Conservation (phyloP, 257 asterid species). For the Prunella vulgaris region DNA sequence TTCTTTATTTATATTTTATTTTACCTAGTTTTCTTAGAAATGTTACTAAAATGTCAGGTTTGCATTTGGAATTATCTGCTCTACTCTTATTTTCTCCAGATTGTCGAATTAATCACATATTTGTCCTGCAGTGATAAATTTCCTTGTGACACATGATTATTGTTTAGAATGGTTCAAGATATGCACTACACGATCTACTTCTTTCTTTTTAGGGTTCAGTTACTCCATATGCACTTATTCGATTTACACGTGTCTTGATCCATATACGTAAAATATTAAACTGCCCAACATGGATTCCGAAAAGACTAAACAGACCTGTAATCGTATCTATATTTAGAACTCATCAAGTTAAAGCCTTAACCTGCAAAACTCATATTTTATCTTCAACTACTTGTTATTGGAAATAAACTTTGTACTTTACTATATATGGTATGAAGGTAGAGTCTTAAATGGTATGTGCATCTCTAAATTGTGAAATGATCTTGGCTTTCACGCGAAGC, state of each 20-base stretch:
- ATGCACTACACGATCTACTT: background rate
- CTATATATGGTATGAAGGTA: no score
- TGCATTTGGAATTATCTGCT: background rate
- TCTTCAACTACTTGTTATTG: background rate
- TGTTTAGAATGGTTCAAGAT: background rate
- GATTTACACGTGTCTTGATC: background rate
- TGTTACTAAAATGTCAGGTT: background rate
- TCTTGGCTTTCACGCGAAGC: background rate
- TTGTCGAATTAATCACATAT: background rate
- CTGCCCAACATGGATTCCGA: background rate
- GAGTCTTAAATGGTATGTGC: background rate
- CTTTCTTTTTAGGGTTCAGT: background rate
- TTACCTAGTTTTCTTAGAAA: background rate
- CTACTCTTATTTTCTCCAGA: background rate
- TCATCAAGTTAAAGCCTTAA: background rate
- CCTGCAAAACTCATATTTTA: background rate
- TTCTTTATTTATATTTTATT: background rate
- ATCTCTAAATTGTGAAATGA: background rate
- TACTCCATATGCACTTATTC: background rate
- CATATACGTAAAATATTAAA: background rate
- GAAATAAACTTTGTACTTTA: background rate
- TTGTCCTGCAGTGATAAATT: background rate
- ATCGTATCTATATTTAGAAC: background rate
- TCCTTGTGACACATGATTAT: background rate
- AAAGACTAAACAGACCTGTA: background rate